Conservation (phyloP, 2,329 filamentous ascomycete genomes). For the Stagonosporopsis vannaccii region DNA sequence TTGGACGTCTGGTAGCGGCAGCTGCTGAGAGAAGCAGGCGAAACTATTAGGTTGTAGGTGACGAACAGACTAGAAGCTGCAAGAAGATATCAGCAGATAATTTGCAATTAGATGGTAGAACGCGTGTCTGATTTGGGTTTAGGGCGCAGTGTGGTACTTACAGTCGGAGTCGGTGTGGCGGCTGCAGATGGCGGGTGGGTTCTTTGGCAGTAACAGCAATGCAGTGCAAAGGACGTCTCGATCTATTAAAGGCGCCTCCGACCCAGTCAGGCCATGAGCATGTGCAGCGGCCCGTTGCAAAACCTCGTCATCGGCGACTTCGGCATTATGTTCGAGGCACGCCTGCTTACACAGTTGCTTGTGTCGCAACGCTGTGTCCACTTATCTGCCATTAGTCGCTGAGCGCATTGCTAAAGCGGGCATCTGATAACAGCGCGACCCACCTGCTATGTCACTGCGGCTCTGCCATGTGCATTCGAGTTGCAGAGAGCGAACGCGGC, state of each 20-base stretch:
- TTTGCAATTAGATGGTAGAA: conserved; percentile 39
- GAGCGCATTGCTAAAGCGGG: neutral
- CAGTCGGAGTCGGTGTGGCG: conserved; percentile 19
- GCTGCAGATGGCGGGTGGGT: conserved; percentile 14
- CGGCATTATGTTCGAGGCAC: conserved; percentile 33
- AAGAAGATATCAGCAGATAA: conserved; percentile 38
- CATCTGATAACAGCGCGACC: conserved; percentile 13
- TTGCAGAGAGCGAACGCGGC: neutral
- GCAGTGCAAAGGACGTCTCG: neutral
- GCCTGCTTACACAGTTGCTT: conserved; percentile 30
- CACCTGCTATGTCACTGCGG: conserved; percentile 8
- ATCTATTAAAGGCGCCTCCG: conserved; percentile 10
- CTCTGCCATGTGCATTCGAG: conserved; percentile 12
- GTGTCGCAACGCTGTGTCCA: conserved; percentile 19
- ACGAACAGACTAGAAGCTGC: conserved; percentile 14
- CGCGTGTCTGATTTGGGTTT: conserved; percentile 29
- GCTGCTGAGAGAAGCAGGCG: conserved; percentile 1
- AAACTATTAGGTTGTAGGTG: conserved; percentile 5
- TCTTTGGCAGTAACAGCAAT: neutral
- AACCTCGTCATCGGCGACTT: conserved; percentile 27
- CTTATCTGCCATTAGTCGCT: conserved; percentile 15
- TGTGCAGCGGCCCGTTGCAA: conserved; percentile 24
- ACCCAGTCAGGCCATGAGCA: conserved; percentile 16
- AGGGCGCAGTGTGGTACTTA: conserved; percentile 23
- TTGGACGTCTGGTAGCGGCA: neutral